Base-by-base conservation (phyloP, 768 basidiomycete species). In the Lentinula sp. region DNA sequence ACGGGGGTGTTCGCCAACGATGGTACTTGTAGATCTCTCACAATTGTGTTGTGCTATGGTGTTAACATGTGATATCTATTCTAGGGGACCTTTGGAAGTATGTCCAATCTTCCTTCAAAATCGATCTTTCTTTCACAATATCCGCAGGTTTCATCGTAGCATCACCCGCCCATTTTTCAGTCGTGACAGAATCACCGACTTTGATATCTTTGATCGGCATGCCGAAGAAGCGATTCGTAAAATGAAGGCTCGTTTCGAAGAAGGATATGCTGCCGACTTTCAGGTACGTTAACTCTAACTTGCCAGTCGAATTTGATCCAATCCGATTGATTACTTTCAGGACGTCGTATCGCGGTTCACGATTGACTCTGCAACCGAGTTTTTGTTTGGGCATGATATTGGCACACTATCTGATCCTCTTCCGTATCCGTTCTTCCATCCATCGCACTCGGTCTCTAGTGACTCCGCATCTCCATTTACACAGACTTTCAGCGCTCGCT, bases 271-370 rank as follows among this genome's bases (percentile, higher is more conserved):
- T 2, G 76, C 85, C n/a, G 83, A 87, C 64, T 78, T 86, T 61
- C 85, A 85, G 69, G 82, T 82, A 37, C 28, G 75, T 77, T 32
- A 18, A 16, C 41, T 6, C 52, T 10, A 2, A 16, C 28, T 48
- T 9, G n/a, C 20, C 45, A 18, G 4, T 18, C 2, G 28, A 52
- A 9, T 42, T 46, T 16, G 50, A 1, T n/a, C 20, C 8, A 36
- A 37, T 9, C 20, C 3, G 28, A 6, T 2, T 36, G 42, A 45
- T 5, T 48, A 23, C 51, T 33, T 16, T 39, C 57, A 84, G 80
- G 84, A 85, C 58, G 73, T 81, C 59, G 77, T 79, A 2, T 77
- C 78, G 0, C 77, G 83, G 2, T 87, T 85, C 69, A 86, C 85
- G 0, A 71, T 86, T 54, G 85, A 86, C 68, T 79, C 81, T 0